phyloP scores from a whole-genome alignment of 2,329 filamentous ascomycete genomes.

The Sclerotinia minor region DNA sequence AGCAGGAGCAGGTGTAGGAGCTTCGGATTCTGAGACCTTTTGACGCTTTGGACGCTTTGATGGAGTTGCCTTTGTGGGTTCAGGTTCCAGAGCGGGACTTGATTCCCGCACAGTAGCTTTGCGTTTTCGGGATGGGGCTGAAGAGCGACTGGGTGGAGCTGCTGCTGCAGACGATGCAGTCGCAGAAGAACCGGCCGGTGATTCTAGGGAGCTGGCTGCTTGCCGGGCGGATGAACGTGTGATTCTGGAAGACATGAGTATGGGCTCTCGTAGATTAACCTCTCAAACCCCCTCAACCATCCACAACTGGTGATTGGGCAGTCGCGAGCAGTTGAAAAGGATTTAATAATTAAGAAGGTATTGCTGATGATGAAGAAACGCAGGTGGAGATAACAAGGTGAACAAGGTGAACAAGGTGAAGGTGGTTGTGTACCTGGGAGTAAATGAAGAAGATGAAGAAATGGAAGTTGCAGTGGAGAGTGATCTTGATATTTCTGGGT shows the following conservation, averaged over 20 bases:
- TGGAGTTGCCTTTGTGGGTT: conserved; percentile 45
- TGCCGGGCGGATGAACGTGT: conserved; percentile 93
- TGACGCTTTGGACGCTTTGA: conserved; percentile 69
- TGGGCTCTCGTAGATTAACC: conserved; percentile 30
- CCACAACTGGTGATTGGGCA: conserved; percentile 28
- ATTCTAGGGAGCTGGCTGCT: conserved; percentile 59
- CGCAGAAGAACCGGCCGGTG: conserved; percentile 43
- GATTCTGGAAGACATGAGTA: conserved; percentile 95
- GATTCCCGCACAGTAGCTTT: conserved; percentile 63
- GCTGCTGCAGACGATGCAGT: conserved; percentile 44
- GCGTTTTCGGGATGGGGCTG: conserved; percentile 67
- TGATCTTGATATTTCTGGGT: conserved; percentile 24
- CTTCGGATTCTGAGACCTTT: conserved; percentile 57
- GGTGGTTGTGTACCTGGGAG: conserved; percentile 32
- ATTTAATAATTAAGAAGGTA: conserved; percentile 21
- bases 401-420: conserved; percentile 23
- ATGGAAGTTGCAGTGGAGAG: conserved; percentile 27
- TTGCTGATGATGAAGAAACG: conserved; percentile 22
- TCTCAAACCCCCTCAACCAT: conserved; percentile 28
- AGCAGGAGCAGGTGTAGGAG: conserved; percentile 43
- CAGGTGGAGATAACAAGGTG: conserved; percentile 10
- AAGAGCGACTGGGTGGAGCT: conserved; percentile 47
- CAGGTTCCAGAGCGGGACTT: conserved; percentile 46
- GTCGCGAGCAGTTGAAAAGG: conserved; percentile 28
- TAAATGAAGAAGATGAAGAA: conserved; percentile 27